Conservation (phyloP, 345 rosid genomes). For the Moricandia arvensis region DNA sequence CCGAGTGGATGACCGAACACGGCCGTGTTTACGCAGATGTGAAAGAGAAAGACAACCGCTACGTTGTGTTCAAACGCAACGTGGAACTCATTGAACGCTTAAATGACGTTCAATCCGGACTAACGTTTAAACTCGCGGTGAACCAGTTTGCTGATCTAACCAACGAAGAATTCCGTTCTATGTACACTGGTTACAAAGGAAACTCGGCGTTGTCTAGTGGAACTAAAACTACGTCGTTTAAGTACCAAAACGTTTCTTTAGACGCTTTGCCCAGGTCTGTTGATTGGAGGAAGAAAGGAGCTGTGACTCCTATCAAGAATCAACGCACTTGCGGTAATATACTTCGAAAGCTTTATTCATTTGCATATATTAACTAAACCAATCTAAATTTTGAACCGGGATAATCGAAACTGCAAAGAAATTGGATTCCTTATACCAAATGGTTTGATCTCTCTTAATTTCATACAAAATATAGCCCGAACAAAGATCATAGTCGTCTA, state of each 20-base stretch:
- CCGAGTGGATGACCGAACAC: conserved; percentile 42
- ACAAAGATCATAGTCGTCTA: background rate
- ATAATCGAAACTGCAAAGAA: background rate
- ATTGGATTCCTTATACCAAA: background rate
- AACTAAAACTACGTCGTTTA: conserved; percentile 2
- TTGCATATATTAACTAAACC: background rate
- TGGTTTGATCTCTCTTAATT: background rate
- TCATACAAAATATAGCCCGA: background rate
- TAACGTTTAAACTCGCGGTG: conserved; percentile 40
- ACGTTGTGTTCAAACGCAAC: conserved; percentile 44
- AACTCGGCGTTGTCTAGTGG: background rate
- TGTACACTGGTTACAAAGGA: conserved; percentile 39
- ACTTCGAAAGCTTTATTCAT: background rate
- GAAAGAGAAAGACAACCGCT: conserved; percentile 37
- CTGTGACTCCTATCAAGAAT: conserved; percentile 44
- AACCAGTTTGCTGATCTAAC: conserved; percentile 55
- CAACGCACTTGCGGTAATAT: conserved; percentile 43
- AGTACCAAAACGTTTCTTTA: conserved; percentile 34
- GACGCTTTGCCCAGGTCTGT: conserved; percentile 25
- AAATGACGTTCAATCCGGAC: conserved; percentile 22
- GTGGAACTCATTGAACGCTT: conserved; percentile 38
- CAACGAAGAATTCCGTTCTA: conserved; percentile 48
- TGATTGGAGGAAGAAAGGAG: conserved; percentile 48
- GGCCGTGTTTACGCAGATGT: conserved; percentile 40
- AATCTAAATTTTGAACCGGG: background rate